These are phyloP conservation scores for Turnera subulata DNA, from an alignment of 345 rosid species.

Conservation along the genomic window DNA sequence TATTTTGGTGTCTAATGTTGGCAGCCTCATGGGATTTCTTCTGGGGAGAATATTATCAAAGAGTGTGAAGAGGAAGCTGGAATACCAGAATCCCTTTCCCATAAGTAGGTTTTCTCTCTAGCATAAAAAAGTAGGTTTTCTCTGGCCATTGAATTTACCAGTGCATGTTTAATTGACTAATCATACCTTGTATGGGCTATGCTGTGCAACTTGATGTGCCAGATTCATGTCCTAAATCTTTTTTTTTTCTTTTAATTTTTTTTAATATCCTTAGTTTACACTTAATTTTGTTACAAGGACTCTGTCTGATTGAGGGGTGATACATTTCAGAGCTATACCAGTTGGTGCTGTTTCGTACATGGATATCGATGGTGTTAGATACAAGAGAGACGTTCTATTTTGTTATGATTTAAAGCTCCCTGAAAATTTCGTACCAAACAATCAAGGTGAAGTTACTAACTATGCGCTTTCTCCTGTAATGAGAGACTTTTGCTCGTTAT, in stretches of 20 bases:
- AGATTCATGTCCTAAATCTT: no score
- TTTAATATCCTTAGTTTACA: not conserved
- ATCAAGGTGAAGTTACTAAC: constrained; percentile 50
- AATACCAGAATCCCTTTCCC: constrained; percentile 54
- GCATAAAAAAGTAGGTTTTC: no score
- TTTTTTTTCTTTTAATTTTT: no score
- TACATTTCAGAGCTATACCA: constrained; percentile 52
- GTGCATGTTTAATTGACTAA: not conserved
- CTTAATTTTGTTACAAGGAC: not conserved
- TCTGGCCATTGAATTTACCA: constrained; percentile 1
- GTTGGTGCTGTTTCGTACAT: constrained; percentile 82
- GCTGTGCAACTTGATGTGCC: not conserved
- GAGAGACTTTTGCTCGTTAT: not conserved
- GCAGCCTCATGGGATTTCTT: constrained; percentile 79
- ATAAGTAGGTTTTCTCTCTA: constrained; percentile 33
- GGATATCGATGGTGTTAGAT: constrained; percentile 61
- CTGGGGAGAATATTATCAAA: constrained; percentile 71
- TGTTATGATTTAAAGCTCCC: constrained; percentile 86
- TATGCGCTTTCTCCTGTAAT: constrained; percentile 3
- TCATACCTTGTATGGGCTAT: constrained; percentile 4
- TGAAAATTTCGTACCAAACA: constrained; percentile 51
- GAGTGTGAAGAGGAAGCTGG: constrained; percentile 99
- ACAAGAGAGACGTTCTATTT: constrained; percentile 78
- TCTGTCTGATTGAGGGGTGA: constrained; percentile 6
- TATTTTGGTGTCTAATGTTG: constrained; percentile 10